Conservation (phyloP, 2,329 filamentous ascomycete genomes). For the Epichloe uncinata region DNA sequence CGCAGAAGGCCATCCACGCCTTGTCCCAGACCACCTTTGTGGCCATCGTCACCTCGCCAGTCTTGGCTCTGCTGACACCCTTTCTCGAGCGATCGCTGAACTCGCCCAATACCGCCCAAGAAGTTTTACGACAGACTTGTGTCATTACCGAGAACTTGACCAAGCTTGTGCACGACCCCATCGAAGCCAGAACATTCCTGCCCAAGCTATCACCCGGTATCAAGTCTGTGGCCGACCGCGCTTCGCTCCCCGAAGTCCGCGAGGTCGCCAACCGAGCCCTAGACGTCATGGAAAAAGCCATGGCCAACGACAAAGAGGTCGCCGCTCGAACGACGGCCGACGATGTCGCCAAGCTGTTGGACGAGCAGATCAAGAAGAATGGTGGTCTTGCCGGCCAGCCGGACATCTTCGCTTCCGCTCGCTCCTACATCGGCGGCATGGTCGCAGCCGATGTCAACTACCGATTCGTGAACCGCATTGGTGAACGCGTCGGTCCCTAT, state of each 20-base stretch:
- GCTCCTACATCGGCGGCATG: slow-evolving; percentile 68
- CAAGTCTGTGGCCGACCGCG: slow-evolving; percentile 72
- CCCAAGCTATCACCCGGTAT: slow-evolving; percentile 92
- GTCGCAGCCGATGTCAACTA: slow-evolving; percentile 79
- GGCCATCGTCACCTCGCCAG: slow-evolving; percentile 86
- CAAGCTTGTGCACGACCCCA: slow-evolving; percentile 88
- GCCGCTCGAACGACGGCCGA: slow-evolving; percentile 55
- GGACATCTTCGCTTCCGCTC: slow-evolving; percentile 54
- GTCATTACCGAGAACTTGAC: slow-evolving; percentile 97
- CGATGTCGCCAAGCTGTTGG: slow-evolving; percentile 62
- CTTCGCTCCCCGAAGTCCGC: slow-evolving; percentile 87
- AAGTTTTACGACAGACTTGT: slow-evolving; percentile 88
- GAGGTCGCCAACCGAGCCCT: slow-evolving; percentile 75
- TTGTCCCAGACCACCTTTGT: slow-evolving; percentile 98
- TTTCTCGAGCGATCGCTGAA: slow-evolving; percentile 90
- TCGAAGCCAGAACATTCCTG: slow-evolving; percentile 88
- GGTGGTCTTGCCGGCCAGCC: slow-evolving; percentile 45
- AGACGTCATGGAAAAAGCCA: slow-evolving; percentile 83
- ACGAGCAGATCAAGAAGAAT: slow-evolving; percentile 60
- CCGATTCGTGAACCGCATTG: slow-evolving; percentile 62
- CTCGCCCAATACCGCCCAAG: slow-evolving; percentile 82
- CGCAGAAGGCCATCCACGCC: slow-evolving; percentile 93
- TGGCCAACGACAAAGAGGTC: slow-evolving; percentile 56
- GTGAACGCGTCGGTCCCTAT: slow-evolving; percentile 58
- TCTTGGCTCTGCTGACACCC: slow-evolving; percentile 85